These are phyloP conservation scores for Stevia rebaudiana DNA, from an alignment of 140 eudicot species.

Conservation along the genomic window DNA sequence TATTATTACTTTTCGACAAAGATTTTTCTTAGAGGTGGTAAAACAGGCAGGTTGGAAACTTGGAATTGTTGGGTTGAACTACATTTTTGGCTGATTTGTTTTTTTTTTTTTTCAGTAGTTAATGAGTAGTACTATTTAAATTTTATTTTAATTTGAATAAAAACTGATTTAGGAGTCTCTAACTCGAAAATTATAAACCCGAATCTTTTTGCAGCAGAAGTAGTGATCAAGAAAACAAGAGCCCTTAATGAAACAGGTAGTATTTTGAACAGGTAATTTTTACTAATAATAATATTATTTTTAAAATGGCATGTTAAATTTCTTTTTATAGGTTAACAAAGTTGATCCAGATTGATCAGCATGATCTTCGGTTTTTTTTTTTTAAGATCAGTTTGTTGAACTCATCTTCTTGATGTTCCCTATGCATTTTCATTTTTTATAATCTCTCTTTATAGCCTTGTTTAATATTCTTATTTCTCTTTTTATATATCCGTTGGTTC, in stretches of 20 bases:
- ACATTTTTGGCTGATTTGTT: not conserved
- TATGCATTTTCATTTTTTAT: not conserved
- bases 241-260: slow-evolving; percentile 1
- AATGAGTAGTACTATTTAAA: not conserved
- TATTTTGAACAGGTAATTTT: not conserved
- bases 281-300: not conserved
- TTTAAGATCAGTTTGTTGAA: slow-evolving; percentile 21
- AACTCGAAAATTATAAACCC: too few species aligned
- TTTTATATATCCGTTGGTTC: too few species aligned
- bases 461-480: too few species aligned
- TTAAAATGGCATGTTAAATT: not conserved
- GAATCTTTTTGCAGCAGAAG: slow-evolving; percentile 23
- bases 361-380: slow-evolving; percentile 9
- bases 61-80: not conserved
- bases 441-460: too few species aligned
- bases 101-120: too few species aligned
- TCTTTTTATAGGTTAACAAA: slow-evolving; percentile 16
- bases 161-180: not conserved
- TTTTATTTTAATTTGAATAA: not conserved
- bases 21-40: not conserved
- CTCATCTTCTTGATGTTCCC: slow-evolving; percentile 10
- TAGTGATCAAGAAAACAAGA: slow-evolving; percentile 19
- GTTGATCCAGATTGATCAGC: slow-evolving; percentile 22
- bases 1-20: not conserved
- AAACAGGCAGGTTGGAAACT: not conserved